Evolutionary conservation across 257 asterid species (phyloP).

Genomic region (Fraxinus pennsylvanica): DNA sequence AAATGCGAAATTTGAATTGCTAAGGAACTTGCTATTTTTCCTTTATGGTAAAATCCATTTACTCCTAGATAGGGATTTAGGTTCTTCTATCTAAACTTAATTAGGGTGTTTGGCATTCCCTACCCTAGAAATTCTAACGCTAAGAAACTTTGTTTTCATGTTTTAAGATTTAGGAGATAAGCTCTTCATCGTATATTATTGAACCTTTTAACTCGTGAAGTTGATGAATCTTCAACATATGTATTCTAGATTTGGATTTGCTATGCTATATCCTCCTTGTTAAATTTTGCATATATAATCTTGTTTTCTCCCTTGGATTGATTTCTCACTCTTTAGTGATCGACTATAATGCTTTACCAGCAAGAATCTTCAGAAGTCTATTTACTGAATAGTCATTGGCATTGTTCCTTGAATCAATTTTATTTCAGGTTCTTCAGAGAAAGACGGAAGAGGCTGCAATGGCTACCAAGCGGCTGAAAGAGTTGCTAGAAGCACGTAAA

Average conservation of each 20-base stretch:
- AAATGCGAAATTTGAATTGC: neutral
- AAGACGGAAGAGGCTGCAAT: constrained; percentile 99
- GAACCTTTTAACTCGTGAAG: neutral
- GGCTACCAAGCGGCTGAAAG: constrained; percentile 98
- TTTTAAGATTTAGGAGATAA: neutral
- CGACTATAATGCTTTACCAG: neutral
- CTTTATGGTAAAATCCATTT: too few relatives aligned
- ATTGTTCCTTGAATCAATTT: constrained; percentile 19
- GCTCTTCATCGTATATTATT: neutral
- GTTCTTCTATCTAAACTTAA: too few relatives aligned
- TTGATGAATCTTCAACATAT: neutral
- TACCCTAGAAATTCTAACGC: neutral
- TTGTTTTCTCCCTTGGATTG: neutral
- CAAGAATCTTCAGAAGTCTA: constrained; percentile 4
- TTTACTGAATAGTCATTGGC: neutral
- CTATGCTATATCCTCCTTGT: neutral
- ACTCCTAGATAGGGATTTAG: too few relatives aligned
- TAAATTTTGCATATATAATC: neutral
- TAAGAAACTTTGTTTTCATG: neutral
- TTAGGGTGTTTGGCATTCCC: too few relatives aligned
- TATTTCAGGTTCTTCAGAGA: constrained; percentile 93
- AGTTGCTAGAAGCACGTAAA: constrained; percentile 96
- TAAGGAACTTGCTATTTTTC: neutral
- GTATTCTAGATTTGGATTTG: neutral
- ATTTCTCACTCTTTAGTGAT: neutral